Conservation (phyloP, 306 rosid species). For the Sechiopsis laciniata region DNA sequence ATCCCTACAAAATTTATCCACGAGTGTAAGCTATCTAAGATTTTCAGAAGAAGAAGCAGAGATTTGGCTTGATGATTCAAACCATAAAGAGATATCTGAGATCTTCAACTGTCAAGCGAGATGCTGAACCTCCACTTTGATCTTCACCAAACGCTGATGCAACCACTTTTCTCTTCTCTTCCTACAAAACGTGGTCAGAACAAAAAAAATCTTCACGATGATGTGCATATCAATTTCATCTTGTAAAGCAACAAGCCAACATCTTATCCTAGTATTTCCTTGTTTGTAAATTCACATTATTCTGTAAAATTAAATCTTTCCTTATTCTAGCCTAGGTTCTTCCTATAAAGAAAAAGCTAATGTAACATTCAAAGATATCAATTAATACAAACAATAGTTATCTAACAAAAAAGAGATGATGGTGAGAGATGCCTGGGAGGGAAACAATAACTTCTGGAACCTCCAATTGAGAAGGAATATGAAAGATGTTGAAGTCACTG, state of each 20-base stretch:
- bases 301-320: too few species aligned
- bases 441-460: too few species aligned
- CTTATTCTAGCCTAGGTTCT: too few species aligned
- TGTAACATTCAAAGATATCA: too few species aligned
- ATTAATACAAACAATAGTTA: too few species aligned
- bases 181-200: slow-evolving; percentile 44
- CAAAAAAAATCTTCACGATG: slow-evolving; percentile 2
- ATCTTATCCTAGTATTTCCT: not conserved
- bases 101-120: slow-evolving; percentile 90
- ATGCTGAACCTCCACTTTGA: slow-evolving; percentile 53
- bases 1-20: slow-evolving; percentile 17
- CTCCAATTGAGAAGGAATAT: too few species aligned
- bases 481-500: too few species aligned
- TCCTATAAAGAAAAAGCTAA: too few species aligned
- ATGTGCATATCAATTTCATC: not conserved
- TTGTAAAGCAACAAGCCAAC: not conserved
- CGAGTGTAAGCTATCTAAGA: slow-evolving; percentile 4
- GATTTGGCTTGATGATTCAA: slow-evolving; percentile 26
- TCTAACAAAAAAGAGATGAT: too few species aligned
- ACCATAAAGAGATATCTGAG: slow-evolving; percentile 93
- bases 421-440: too few species aligned
- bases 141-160: slow-evolving; percentile 99
- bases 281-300: too few species aligned
- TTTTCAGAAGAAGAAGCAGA: slow-evolving; percentile 19
- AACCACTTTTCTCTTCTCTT: slow-evolving; percentile 91